Conservation (phyloP, 2,329 filamentous ascomycete genomes). For the Zopfia rhizophila region DNA sequence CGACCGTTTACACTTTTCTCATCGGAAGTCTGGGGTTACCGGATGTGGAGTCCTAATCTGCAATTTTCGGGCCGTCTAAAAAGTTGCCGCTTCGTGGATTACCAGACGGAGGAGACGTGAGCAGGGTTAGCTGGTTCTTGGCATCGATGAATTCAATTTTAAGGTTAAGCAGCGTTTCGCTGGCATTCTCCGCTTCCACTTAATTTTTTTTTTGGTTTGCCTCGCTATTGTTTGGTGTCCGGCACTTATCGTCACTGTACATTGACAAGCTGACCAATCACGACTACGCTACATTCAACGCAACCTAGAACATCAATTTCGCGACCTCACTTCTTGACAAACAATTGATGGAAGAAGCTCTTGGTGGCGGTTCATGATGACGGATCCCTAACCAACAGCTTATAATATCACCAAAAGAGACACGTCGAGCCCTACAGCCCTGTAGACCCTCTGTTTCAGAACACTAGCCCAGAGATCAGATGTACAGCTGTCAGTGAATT, state of each 20-base stretch:
- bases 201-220: neutral
- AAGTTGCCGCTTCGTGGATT: too few species aligned
- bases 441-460: constrained; percentile 3
- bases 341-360: too few species aligned
- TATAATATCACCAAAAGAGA: too few species aligned
- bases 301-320: constrained; percentile 1
- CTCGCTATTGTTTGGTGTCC: constrained; percentile 6
- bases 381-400: too few species aligned
- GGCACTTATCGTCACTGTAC: constrained; percentile 16
- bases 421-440: neutral
- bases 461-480: neutral
- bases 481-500: constrained; percentile 6
- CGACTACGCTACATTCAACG: neutral
- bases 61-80: too few species aligned
- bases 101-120: too few species aligned
- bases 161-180: too few species aligned
- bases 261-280: constrained; percentile 2
- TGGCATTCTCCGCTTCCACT: too few species aligned
- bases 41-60: neutral
- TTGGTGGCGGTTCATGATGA: too few species aligned
- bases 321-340: neutral
- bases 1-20: too few species aligned
- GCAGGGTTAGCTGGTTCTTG: too few species aligned
- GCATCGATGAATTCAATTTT: too few species aligned
- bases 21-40: neutral